Conservation (phyloP, 768 basidiomycete species). For the Psilocybe cubensis region DNA sequence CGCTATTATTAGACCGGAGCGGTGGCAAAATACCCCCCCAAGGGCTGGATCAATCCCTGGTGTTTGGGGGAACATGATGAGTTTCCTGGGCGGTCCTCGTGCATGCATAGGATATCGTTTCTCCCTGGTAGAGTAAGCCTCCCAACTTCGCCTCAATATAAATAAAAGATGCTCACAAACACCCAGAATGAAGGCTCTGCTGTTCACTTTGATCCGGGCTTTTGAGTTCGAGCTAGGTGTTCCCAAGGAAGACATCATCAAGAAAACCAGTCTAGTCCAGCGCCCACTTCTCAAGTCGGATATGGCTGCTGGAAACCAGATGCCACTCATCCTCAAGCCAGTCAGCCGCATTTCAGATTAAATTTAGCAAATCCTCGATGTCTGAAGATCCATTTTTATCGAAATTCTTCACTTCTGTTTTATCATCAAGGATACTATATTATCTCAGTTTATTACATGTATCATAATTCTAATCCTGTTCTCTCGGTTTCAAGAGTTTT, state of each 20-base stretch:
- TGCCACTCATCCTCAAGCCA: constrained; percentile 48
- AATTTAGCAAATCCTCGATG: no score
- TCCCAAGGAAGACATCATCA: constrained; percentile 36
- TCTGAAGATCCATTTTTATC: no score
- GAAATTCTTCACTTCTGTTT: no score
- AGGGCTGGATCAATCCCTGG: constrained; percentile 52
- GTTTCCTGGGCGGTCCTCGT: constrained; percentile 67
- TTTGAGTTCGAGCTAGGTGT: constrained; percentile 57
- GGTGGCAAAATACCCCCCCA: constrained; percentile 57
- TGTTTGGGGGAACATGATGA: constrained; percentile 60
- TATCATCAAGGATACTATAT: no score
- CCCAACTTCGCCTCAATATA: background rate
- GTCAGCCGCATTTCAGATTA: constrained; percentile 14
- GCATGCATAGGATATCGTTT: constrained; percentile 74
- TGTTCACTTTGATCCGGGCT: constrained; percentile 34
- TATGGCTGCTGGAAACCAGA: constrained; percentile 41
- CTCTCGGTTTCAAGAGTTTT: no score
- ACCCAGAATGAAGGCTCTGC: constrained; percentile 32
- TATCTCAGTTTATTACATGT: no score
- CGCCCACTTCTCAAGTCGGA: constrained; percentile 50
- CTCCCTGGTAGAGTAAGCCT: constrained; percentile 56
- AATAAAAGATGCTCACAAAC: background rate
- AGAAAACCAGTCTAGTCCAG: constrained; percentile 40
- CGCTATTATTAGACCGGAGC: constrained; percentile 14
- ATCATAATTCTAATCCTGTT: no score